phyloP scores from a whole-genome alignment of 2,329 filamentous ascomycete species.

The Xylariaceae sp. region DNA sequence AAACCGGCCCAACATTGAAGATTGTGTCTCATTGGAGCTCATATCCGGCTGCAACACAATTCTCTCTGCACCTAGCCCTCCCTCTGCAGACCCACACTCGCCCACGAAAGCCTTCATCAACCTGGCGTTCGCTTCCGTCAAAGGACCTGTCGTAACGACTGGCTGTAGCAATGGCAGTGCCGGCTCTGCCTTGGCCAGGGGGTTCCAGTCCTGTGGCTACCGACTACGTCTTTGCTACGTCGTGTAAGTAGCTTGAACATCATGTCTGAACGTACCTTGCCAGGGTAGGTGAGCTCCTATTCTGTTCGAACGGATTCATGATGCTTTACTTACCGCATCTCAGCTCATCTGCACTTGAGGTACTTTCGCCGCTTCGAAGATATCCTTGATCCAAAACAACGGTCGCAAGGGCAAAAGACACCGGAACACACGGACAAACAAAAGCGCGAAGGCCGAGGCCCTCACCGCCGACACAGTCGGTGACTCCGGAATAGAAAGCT shows the following conservation, averaged over 20 bases:
- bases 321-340: background rate
- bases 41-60: no score
- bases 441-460: no score
- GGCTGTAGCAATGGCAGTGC: constrained; percentile 35
- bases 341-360: no score
- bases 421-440: no score
- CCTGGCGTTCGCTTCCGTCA: background rate
- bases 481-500: no score
- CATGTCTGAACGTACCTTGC: constrained; percentile 26
- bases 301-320: no score
- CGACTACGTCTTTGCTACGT: constrained; percentile 39
- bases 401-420: no score
- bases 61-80: background rate
- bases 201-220: constrained; percentile 31
- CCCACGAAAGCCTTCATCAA: no score
- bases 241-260: constrained; percentile 32
- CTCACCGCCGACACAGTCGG: no score
- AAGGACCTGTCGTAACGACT: constrained; percentile 11
- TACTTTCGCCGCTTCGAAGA: constrained; percentile 29
- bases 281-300: constrained; percentile 8
- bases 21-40: no score
- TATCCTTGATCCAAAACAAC: no score
- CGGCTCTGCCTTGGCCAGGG: constrained; percentile 33
- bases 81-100: background rate
- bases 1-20: no score